These are phyloP conservation scores for Claviceps digitariae DNA, from an alignment of 2,329 filamentous ascomycete species.

Conservation along the genomic window DNA sequence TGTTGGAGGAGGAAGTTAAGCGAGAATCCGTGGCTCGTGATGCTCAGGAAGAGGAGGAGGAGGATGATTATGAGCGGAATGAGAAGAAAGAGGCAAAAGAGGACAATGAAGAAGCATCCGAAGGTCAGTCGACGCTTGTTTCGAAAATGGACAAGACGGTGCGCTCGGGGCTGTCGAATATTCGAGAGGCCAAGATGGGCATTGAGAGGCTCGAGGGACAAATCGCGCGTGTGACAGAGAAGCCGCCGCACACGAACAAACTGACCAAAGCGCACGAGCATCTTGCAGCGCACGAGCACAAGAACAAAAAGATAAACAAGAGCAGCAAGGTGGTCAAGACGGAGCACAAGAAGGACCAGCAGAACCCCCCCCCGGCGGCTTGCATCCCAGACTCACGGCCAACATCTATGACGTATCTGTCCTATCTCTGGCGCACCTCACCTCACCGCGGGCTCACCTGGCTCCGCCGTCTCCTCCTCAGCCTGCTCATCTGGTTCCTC, in stretches of 20 bases:
- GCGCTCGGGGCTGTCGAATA: too few relatives aligned
- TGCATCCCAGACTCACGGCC: conserved; percentile 7
- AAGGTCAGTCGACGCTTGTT: conserved; percentile 29
- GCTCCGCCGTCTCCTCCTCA: conserved; percentile 30
- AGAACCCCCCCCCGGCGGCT: too few relatives aligned
- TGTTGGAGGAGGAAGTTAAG: conserved; percentile 1
- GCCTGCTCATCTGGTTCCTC: conserved; percentile 37
- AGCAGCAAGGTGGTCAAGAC: not conserved
- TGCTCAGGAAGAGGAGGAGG: conserved; percentile 8
- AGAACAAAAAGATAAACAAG: not conserved
- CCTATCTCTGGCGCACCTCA: conserved; percentile 30
- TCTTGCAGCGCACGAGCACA: not conserved
- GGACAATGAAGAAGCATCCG: conserved; percentile 14
- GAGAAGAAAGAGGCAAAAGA: not conserved
- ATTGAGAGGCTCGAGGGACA: conserved; percentile 44
- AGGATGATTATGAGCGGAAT: not conserved
- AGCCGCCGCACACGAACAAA: not conserved
- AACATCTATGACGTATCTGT: conserved; percentile 24
- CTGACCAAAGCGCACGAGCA: conserved; percentile 1
- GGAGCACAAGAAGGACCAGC: conserved; percentile 2
- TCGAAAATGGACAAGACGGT: conserved; percentile 38
- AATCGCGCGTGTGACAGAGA: conserved; percentile 27
- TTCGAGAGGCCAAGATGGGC: too few relatives aligned
- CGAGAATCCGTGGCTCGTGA: conserved; percentile 1
- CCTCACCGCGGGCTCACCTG: conserved; percentile 34